These are phyloP conservation scores for Lipomyces starkeyi DNA, from an alignment of 805 yeast species.

Conservation along the genomic window DNA sequence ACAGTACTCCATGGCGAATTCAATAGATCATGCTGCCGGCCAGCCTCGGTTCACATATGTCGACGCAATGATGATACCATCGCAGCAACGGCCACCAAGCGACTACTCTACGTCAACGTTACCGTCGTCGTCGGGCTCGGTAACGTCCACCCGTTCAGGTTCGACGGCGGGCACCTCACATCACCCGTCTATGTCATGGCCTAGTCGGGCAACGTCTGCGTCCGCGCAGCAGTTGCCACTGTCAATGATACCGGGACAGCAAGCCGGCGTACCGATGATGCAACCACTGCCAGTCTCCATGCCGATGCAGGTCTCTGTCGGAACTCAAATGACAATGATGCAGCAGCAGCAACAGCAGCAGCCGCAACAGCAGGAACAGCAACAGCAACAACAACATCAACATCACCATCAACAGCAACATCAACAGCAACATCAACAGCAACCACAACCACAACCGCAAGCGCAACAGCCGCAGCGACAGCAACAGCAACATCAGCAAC, in stretches of 20 bases:
- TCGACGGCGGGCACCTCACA: background rate
- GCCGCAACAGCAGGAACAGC: slow-evolving; percentile 8
- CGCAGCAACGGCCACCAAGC: background rate
- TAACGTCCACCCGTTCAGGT: background rate
- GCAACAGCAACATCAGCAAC: slow-evolving; percentile 13
- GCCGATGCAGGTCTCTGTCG: background rate
- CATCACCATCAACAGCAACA: background rate
- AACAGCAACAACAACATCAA: background rate
- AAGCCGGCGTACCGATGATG: background rate
- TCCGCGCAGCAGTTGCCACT: background rate
- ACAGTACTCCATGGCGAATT: background rate
- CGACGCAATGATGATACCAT: background rate
- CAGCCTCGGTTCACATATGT: background rate
- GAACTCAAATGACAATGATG: background rate
- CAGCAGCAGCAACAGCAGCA: slow-evolving; percentile 9
- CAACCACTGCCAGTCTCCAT: background rate
- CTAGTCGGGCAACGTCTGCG: background rate
- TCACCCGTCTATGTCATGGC: background rate
- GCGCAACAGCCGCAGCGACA: slow-evolving; percentile 13
- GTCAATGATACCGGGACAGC: background rate
- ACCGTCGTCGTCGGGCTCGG: background rate
- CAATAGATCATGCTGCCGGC: background rate
- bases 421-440: slow-evolving; percentile 9
- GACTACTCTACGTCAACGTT: background rate
- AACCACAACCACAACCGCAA: slow-evolving; percentile 4